A percentile compares a stretch with the other conserved stretches of the same genome.
phyloP scores from a whole-genome alignment of 2,329 filamentous ascomycete genomes.

The Plenodomus biglobosus region DNA sequence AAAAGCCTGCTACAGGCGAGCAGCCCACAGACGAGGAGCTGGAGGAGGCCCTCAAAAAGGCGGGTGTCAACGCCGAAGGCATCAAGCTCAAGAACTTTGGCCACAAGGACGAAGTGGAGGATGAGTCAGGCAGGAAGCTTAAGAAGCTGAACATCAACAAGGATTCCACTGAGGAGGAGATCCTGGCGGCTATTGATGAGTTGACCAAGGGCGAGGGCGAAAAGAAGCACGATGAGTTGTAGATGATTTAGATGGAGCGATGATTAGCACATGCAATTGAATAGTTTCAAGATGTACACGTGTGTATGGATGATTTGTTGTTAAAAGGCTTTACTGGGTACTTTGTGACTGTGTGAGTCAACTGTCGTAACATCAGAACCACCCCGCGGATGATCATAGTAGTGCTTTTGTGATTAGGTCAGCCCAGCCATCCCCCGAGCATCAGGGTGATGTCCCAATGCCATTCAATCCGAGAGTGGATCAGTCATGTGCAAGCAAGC shows the following conservation, averaged over 20 bases:
- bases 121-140: slow-evolving; percentile 24
- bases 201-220: slow-evolving; percentile 13
- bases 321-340: background rate
- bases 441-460: background rate
- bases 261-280: background rate
- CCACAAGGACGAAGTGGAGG: slow-evolving; percentile 20
- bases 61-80: slow-evolving; percentile 33
- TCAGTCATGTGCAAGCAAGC: background rate
- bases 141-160: slow-evolving; percentile 27
- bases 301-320: background rate
- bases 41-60: slow-evolving; percentile 34
- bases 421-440: no score
- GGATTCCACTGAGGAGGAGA: slow-evolving; percentile 45
- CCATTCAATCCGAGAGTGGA: background rate
- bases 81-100: slow-evolving; percentile 25
- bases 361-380: background rate
- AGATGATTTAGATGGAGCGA: background rate
- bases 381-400: background rate
- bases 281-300: background rate
- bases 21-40: slow-evolving; percentile 36
- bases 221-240: slow-evolving; percentile 27
- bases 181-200: slow-evolving; percentile 54
- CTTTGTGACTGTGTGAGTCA: background rate
- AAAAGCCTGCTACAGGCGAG: slow-evolving; percentile 25
- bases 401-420: background rate